phyloP scores from a whole-genome alignment of 1,284 basidiomycete genomes.

The Heterobasidion parviporum region DNA sequence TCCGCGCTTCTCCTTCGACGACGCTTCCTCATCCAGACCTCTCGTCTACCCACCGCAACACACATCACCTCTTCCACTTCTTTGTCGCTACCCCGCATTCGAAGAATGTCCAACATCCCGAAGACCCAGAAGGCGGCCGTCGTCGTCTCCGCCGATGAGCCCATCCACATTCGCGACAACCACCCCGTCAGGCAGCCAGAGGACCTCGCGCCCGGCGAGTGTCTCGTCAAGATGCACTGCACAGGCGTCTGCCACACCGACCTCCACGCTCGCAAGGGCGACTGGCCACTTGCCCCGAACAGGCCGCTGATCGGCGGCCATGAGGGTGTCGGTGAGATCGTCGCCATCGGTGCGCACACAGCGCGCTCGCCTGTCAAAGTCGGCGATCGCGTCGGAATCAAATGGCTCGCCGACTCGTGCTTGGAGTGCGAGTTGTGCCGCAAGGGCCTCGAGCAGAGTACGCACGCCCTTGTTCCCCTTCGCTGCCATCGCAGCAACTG shows the following conservation, averaged over 20 bases:
- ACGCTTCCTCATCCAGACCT: background rate
- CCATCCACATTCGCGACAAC: slow-evolving; percentile 38
- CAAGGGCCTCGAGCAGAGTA: slow-evolving; percentile 65
- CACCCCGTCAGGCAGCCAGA: slow-evolving; percentile 54
- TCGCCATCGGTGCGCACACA: slow-evolving; percentile 71
- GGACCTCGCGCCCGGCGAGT: slow-evolving; percentile 73
- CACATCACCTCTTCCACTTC: no score
- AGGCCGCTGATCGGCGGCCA: slow-evolving; percentile 81
- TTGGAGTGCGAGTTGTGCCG: slow-evolving; percentile 71
- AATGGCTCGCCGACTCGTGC: slow-evolving; percentile 51
- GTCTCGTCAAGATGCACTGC: slow-evolving; percentile 71
- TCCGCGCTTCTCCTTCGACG: background rate
- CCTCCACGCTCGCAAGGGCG: slow-evolving; percentile 62
- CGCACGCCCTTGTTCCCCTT: slow-evolving; percentile 14
- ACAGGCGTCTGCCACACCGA: slow-evolving; percentile 78
- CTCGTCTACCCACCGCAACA: background rate
- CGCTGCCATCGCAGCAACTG: background rate
- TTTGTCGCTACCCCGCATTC: no score
- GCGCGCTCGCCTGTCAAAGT: slow-evolving; percentile 52
- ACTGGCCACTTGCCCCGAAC: slow-evolving; percentile 66
- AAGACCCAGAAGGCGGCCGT: slow-evolving; percentile 58
- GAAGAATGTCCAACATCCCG: slow-evolving; percentile 34
- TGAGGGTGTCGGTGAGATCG: slow-evolving; percentile 71
- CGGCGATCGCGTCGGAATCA: slow-evolving; percentile 83
- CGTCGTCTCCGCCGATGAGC: slow-evolving; percentile 34